Evolutionary conservation across 495 filamentous ascomycete species (phyloP).

Genomic region (Trichoderma orchidacearum): DNA sequence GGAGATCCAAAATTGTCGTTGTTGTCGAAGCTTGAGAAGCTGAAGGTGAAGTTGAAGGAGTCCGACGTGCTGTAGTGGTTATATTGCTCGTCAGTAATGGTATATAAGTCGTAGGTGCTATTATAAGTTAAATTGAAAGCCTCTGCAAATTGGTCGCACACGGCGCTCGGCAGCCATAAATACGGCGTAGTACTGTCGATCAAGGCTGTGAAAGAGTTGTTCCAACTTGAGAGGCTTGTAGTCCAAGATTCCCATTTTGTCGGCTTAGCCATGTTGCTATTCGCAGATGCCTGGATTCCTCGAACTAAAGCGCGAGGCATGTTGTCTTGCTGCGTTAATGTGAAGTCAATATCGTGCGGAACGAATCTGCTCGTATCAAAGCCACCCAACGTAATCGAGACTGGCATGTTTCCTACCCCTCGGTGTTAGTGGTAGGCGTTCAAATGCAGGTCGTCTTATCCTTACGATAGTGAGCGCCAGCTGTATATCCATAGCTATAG

Average conservation of each 20-base stretch:
- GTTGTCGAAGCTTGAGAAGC: conserved; percentile 36
- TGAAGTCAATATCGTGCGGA: conserved; percentile 39
- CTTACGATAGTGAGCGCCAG: conserved; percentile 49
- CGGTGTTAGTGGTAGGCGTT: neutral
- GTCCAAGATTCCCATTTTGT: conserved; percentile 24
- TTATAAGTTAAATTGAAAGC: conserved; percentile 47
- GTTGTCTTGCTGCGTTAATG: conserved; percentile 27
- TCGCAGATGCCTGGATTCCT: conserved; percentile 34
- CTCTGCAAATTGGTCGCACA: conserved; percentile 49
- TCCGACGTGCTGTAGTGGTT: conserved; percentile 10
- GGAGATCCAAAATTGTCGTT: conserved; percentile 26
- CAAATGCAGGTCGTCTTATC: neutral
- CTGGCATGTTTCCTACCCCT: conserved; percentile 18
- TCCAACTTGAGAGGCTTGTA: conserved; percentile 23
- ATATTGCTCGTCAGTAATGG: conserved; percentile 24
- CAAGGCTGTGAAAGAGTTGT: conserved; percentile 33
- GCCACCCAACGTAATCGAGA: conserved; percentile 48
- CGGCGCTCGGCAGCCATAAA: conserved; percentile 48
- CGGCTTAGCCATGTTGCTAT: conserved; percentile 12
- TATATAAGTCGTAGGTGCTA: conserved; percentile 27
- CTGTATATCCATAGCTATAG: conserved; percentile 53
- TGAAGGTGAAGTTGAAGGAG: conserved; percentile 44
- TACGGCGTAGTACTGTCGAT: conserved; percentile 58
- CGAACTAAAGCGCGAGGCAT: conserved; percentile 40
- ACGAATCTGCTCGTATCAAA: conserved; percentile 47